Evolutionary conservation across 1,139 yeast genomes (phyloP), one percentile per base, ranked within the genome.

Genomic region (Nakaseomyces glabratus): DNA sequence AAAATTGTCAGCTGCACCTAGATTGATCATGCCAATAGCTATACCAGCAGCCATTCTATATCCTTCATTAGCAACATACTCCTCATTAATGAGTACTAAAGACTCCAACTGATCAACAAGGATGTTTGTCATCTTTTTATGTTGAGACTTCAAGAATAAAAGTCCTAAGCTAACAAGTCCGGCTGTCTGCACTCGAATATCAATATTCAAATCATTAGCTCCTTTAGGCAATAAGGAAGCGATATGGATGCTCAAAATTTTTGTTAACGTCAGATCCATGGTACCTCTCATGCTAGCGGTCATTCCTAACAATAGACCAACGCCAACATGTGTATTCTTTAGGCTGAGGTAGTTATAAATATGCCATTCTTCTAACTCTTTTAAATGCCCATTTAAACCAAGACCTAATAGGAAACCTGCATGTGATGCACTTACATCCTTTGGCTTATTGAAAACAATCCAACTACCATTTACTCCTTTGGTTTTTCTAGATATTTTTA

Each of bases 381-480:
- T 77, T 45, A 93, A 61, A 54, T 88, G 95, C 0, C 97, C 97
- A 60, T 85, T 85, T 28, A 93, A 63, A 0, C 99, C 99, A 16
- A 90, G 62, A 0, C 97, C 98, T 18, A 86, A 62, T n/a, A 93
- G 60, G 48, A 93, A 86, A 0, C 99, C 99, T 13, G 95, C 97
- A 61, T 88, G 96, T 44, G 82, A 93, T 0, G 94, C 69, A 46
- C 73, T 79, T 30, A 82, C 60, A 4, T 35, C 42, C 1, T 72
- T 70, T 0, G 95, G 95, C 46, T 77, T 81, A 50, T 86, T 86
- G 56, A 82, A 86, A 1, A 80, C 81, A 29, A 88, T 81, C 97
- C 97, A 88, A 48, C 93, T 80, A 0, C 96, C 95, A 13, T 79
- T 74, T 6, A 90, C 76, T 6, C 84, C 88, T 25, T 69, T 68